Evolutionary conservation across 2,329 filamentous ascomycete species (phyloP), one percentile per base, ranked within the genome.

Genomic region (Epichloe hybrida): DNA sequence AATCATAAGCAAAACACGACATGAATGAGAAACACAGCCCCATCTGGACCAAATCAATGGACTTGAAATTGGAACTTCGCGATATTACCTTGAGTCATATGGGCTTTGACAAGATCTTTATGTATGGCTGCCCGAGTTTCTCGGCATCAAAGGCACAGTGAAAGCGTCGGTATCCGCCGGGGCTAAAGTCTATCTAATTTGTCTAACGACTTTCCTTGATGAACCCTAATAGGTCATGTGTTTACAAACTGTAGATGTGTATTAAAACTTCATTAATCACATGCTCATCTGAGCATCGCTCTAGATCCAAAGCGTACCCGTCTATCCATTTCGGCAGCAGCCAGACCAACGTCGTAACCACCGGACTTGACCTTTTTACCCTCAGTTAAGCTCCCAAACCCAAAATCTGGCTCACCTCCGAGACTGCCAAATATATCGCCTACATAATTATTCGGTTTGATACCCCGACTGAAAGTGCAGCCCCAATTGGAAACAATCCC

Each of bases 361-460:
- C 49, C 54, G 0, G 63, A 53, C 2, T 56, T 53, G 27, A 71
- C 60, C 4, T 58, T 61, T 31, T 58, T 53, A 3, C 69, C 70
- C 13, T 62, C 57, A 0, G 70, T 73, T 36, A 69, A 57, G 53
- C 70, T 75, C 1, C 75, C 75, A 0, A 73, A 73, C 0, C 83
- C 83, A 63, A 85, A 86, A 60, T 84, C 79, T 0, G 83, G 82
- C 40, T 66, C 62, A 1, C 81, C 83, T 1, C 82, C 83, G 4
- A 88, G 66, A 9, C 76, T 81, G 13, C 82, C 84, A 56, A 86
- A 82, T 50, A 88, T 81, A 59, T 86, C 83, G 5, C 83, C 83
- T 38, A 87, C 67, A 58, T 88, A 88, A 58, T 86, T 86, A 2
- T 61, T 67, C 0, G 82, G 67, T 53, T 68, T 61, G 39, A 88